Percentiles rank a stretch among this genome's conserved stretches.
These are phyloP conservation scores for Hypoxylon perforatum DNA, from an alignment of 495 filamentous ascomycete species.

Conservation along the genomic window DNA sequence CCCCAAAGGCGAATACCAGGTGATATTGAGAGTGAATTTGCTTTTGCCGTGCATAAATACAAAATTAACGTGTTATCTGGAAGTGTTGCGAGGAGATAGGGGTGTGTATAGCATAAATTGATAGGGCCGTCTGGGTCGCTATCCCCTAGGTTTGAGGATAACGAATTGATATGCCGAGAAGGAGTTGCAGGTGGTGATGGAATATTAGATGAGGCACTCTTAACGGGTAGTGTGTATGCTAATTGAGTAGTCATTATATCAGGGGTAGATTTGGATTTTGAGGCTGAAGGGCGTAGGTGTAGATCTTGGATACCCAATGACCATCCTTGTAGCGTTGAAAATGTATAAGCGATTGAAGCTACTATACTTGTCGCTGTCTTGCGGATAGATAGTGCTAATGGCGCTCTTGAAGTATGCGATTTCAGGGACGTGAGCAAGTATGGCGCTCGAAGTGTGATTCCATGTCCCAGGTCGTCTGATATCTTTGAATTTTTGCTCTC, in stretches of 20 bases:
- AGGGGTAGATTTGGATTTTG: constrained; percentile 43
- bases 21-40: constrained; percentile 73
- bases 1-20: constrained; percentile 86
- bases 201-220: constrained; percentile 8
- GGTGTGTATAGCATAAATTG: constrained; percentile 86
- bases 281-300: constrained; percentile 60
- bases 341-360: constrained; percentile 86
- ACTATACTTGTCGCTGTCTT: constrained; percentile 68
- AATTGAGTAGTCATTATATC: constrained; percentile 60
- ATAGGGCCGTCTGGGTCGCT: constrained; percentile 66
- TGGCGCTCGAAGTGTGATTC: constrained; percentile 40
- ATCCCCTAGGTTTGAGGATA: constrained; percentile 21
- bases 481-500: not conserved
- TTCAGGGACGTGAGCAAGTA: constrained; percentile 81
- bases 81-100: constrained; percentile 88
- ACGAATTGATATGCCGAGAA: constrained; percentile 54
- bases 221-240: constrained; percentile 54
- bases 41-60: constrained; percentile 82
- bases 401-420: constrained; percentile 82
- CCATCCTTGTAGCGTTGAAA: constrained; percentile 79
- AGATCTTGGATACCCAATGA: constrained; percentile 91
- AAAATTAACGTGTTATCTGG: constrained; percentile 93
- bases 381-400: constrained; percentile 81
- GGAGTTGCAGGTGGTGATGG: constrained; percentile 67
- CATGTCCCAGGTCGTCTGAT: not conserved